These are phyloP conservation scores for Pythium coloratum DNA, from an alignment of 352 stramenopile genomes.

Conservation along the genomic window DNA sequence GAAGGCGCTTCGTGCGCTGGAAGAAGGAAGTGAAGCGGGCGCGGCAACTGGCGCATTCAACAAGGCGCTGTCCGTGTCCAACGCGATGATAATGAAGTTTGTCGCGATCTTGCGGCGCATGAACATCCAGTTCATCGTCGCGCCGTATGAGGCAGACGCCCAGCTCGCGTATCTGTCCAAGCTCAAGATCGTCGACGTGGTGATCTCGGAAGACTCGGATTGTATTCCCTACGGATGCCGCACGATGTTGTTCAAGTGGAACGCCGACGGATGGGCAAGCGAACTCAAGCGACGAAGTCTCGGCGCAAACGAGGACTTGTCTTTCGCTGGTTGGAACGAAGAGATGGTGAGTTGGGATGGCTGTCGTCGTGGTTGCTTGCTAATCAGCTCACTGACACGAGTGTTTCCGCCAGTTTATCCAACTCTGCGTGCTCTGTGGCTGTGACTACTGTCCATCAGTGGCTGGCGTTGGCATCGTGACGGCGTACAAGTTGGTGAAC, in stretches of 20 bases:
- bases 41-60: slow-evolving; percentile 35
- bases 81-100: slow-evolving; percentile 74
- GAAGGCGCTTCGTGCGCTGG: slow-evolving; percentile 37
- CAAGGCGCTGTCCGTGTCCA: slow-evolving; percentile 64
- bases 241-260: slow-evolving; percentile 93
- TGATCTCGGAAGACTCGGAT: slow-evolving; percentile 98
- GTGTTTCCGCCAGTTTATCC: slow-evolving; percentile 51
- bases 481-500: slow-evolving; percentile 76
- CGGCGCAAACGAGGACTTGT: slow-evolving; percentile 77
- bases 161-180: slow-evolving; percentile 94
- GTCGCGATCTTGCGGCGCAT: slow-evolving; percentile 60
- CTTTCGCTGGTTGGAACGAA: slow-evolving; percentile 83
- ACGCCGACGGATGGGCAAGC: slow-evolving; percentile 78
- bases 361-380: background rate
- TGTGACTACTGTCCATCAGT: slow-evolving; percentile 90
- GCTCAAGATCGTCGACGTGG: slow-evolving; percentile 87
- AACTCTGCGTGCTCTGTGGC: slow-evolving; percentile 84
- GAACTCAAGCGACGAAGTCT: slow-evolving; percentile 86
- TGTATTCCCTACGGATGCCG: slow-evolving; percentile 93
- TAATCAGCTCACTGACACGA: background rate
- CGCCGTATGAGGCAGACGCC: slow-evolving; percentile 97
- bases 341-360: slow-evolving; percentile 60
- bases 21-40: slow-evolving; percentile 26
- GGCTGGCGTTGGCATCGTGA: slow-evolving; percentile 75
- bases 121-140: slow-evolving; percentile 92